Conservation (phyloP, 2,329 filamentous ascomycete species). For the Nothopassalora personata region DNA sequence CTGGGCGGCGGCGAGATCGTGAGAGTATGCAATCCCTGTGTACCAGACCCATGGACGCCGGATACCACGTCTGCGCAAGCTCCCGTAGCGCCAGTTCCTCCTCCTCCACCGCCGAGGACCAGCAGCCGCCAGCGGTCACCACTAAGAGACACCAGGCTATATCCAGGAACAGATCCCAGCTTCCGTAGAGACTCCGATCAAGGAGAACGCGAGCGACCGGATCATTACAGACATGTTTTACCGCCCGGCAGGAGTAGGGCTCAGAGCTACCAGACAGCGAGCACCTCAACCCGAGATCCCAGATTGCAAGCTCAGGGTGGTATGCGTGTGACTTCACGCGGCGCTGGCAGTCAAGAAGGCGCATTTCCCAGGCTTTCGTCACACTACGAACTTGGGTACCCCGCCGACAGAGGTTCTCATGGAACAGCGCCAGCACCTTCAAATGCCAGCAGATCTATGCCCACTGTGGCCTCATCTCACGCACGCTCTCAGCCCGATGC, state of each 20-base stretch:
- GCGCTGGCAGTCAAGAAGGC: not conserved
- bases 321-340: not conserved
- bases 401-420: not conserved
- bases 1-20: constrained; percentile 63
- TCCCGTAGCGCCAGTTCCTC: constrained; percentile 1
- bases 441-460: not conserved
- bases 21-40: constrained; percentile 66
- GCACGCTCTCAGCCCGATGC: not conserved
- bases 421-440: not conserved
- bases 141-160: not conserved
- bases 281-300: not conserved
- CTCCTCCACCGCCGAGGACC: constrained; percentile 1
- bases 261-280: not conserved
- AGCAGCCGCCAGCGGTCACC: not conserved
- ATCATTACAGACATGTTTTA: not conserved
- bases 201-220: not conserved
- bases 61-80: constrained; percentile 2
- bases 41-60: constrained; percentile 53
- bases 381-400: not conserved
- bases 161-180: not conserved
- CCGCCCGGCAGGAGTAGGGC: not conserved
- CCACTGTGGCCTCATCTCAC: not conserved
- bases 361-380: not conserved
- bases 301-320: not conserved
- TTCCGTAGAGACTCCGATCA: not conserved